Conservation (phyloP, 2,329 filamentous ascomycete species). For the Incumbomyces lentus region DNA sequence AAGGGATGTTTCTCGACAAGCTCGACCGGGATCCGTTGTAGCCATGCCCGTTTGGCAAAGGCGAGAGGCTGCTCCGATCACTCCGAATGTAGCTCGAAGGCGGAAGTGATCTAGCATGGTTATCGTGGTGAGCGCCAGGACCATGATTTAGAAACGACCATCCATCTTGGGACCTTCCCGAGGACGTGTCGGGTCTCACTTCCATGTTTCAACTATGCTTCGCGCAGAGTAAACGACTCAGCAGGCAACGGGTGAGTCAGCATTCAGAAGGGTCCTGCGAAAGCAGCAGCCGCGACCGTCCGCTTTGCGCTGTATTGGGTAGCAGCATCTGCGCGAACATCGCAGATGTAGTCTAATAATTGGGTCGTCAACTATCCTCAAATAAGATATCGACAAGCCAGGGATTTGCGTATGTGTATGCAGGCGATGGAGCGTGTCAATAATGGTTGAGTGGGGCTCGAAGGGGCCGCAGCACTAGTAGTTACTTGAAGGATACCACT, state of each 20-base stretch:
- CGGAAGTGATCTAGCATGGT: conserved; percentile 16
- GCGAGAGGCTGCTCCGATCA: conserved; percentile 18
- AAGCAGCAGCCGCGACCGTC: neutral
- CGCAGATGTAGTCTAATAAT: conserved; percentile 4
- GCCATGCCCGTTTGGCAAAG: conserved; percentile 13
- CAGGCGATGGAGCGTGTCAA: too few species aligned
- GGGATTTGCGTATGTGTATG: too few species aligned
- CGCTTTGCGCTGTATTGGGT: neutral
- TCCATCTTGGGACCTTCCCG: conserved; percentile 17
- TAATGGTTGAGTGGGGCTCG: too few species aligned
- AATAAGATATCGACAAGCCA: too few species aligned
- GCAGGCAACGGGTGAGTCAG: conserved; percentile 7
- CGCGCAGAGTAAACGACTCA: conserved; percentile 14
- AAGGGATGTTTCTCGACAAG: conserved; percentile 12
- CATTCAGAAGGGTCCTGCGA: neutral
- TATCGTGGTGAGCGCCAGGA: neutral
- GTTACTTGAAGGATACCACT: too few species aligned
- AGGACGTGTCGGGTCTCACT: conserved; percentile 18
- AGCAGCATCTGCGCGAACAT: neutral
- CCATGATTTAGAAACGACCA: conserved; percentile 18
- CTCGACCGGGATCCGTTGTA: conserved; percentile 18
- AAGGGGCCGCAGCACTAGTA: too few species aligned
- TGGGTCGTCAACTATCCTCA: too few species aligned
- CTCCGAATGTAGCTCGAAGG: conserved; percentile 19
- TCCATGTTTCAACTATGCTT: conserved; percentile 14